Evolutionary conservation across 2,329 filamentous ascomycete genomes (phyloP).

Genomic region (Aspergillus viridinutans): DNA sequence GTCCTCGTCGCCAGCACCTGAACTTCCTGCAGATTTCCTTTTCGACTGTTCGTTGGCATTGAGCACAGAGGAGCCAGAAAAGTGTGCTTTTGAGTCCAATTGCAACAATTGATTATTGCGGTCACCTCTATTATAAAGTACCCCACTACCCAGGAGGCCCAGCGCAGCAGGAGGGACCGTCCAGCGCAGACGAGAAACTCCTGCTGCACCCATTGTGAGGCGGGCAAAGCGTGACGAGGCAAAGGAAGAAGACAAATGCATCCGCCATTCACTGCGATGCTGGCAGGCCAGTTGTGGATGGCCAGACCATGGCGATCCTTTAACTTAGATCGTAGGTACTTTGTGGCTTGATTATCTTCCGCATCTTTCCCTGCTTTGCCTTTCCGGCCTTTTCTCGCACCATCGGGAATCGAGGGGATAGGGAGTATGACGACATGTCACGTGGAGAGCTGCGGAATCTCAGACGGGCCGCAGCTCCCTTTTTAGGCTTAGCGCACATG

Average conservation of each 20-base stretch:
- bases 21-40: constrained; percentile 9
- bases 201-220: constrained; percentile 33
- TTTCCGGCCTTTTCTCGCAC: background rate
- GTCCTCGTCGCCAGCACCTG: constrained; percentile 7
- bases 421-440: constrained; percentile 26
- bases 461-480: background rate
- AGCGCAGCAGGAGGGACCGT: constrained; percentile 32
- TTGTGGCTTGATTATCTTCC: background rate
- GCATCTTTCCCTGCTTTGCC: background rate
- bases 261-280: constrained; percentile 6
- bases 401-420: background rate
- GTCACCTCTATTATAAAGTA: constrained; percentile 23
- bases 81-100: constrained; percentile 19
- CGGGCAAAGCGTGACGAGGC: constrained; percentile 16
- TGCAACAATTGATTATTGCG: constrained; percentile 18
- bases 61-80: constrained; percentile 19
- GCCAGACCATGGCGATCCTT: constrained; percentile 15
- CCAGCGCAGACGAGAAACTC: constrained; percentile 31
- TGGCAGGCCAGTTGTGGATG: constrained; percentile 1
- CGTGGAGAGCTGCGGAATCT: constrained; percentile 7
- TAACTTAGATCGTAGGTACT: background rate
- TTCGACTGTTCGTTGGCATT: constrained; percentile 11
- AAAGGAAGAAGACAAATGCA: constrained; percentile 19
- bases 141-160: constrained; percentile 23
- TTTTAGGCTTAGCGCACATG: background rate